Conservation (phyloP, 2,329 filamentous ascomycete genomes). For the Microcyclosporella mali region DNA sequence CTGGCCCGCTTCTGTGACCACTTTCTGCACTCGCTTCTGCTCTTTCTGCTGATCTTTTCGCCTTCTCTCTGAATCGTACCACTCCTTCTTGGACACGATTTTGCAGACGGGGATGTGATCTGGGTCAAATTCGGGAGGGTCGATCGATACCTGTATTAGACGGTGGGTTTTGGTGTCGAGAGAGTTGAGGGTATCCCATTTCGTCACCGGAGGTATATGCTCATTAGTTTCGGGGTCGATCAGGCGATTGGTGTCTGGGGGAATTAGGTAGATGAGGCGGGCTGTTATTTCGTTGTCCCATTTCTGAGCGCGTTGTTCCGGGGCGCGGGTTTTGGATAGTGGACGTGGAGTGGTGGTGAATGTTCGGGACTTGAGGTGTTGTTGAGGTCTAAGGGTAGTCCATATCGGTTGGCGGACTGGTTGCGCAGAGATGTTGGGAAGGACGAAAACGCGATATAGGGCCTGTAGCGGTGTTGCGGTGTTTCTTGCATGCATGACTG, state of each 20-base stretch:
- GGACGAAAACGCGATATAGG: conserved; percentile 41
- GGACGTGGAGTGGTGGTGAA: conserved; percentile 4
- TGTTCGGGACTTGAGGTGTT: conserved; percentile 14
- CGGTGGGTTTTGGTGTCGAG: conserved; percentile 47
- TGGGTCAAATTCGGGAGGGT: conserved; percentile 19
- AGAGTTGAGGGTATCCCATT: conserved; percentile 38
- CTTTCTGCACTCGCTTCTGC: conserved; percentile 41
- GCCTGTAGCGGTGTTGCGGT: conserved; percentile 26
- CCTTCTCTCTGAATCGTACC: conserved; percentile 42
- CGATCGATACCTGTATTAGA: conserved; percentile 44
- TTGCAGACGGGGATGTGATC: conserved; percentile 62
- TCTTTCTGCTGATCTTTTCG: conserved; percentile 39
- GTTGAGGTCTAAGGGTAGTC: conserved; percentile 19
- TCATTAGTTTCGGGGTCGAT: conserved; percentile 16
- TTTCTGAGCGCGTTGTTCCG: conserved; percentile 36
- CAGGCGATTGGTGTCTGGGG: conserved; percentile 33
- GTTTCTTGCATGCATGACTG: conserved; percentile 13
- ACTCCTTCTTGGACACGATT: conserved; percentile 55
- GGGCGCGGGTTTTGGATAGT: conserved; percentile 31
- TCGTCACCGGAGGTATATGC: conserved; percentile 19
- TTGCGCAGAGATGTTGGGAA: conserved; percentile 25
- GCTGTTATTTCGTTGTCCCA: conserved; percentile 47
- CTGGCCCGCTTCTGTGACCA: conserved; percentile 34
- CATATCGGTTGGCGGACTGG: conserved; percentile 6
- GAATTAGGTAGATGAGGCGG: conserved; percentile 40